These are phyloP conservation scores for Brassica incana DNA, from an alignment of 345 rosid genomes.

Conservation along the genomic window DNA sequence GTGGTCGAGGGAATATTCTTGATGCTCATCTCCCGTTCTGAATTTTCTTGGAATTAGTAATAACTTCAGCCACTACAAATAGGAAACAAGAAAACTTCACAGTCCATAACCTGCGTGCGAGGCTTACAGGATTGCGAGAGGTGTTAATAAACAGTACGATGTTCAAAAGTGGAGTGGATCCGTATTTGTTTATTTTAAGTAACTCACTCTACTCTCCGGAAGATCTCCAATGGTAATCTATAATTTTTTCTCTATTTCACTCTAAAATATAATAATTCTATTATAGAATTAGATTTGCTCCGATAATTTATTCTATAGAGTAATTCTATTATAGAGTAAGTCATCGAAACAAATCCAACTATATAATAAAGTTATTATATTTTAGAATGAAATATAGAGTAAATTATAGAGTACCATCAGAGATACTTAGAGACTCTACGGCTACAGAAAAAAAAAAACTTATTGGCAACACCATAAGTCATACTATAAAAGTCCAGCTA, in stretches of 20 bases:
- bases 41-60: constrained; percentile 74
- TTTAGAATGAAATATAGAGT: too few species aligned
- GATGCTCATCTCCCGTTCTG: constrained; percentile 67
- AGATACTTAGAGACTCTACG: neutral
- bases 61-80: constrained; percentile 73
- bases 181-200: neutral
- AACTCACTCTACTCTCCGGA: neutral
- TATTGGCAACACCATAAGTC: neutral
- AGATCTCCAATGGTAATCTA: too few species aligned
- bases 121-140: too few species aligned
- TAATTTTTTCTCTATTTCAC: too few species aligned
- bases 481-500: too few species aligned
- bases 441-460: neutral
- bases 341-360: too few species aligned
- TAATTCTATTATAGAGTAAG: too few species aligned
- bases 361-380: too few species aligned
- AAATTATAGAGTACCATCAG: too few species aligned
- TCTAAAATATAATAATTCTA: too few species aligned
- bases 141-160: neutral
- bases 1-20: constrained; percentile 61
- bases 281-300: too few species aligned
- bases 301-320: too few species aligned
- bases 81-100: constrained; percentile 25
- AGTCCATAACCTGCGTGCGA: neutral
- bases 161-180: neutral